A percentile compares a stretch with the other conserved stretches of the same genome.
These are phyloP conservation scores for Xylaria sp. DNA, from an alignment of 2,329 filamentous ascomycete genomes.

Conservation along the genomic window DNA sequence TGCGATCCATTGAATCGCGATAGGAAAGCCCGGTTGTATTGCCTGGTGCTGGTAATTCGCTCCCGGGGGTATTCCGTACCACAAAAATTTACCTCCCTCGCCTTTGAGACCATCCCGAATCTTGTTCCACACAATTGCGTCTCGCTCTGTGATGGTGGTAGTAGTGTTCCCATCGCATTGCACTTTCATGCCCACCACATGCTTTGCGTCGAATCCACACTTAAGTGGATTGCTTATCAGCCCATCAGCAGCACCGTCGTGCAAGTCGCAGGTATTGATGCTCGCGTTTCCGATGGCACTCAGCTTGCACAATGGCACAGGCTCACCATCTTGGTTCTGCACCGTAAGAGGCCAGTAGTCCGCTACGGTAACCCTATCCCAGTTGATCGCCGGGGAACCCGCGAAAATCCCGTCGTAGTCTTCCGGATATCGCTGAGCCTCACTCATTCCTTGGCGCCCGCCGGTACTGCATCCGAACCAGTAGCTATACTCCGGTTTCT, in stretches of 20 bases:
- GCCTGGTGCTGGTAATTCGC: conserved; percentile 14
- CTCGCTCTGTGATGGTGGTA: conserved; percentile 41
- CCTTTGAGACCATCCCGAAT: conserved; percentile 31
- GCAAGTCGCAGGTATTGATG: conserved; percentile 52
- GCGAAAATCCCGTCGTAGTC: conserved; percentile 61
- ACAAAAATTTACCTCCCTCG: conserved; percentile 24
- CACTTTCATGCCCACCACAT: conserved; percentile 44
- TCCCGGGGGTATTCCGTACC: conserved; percentile 28
- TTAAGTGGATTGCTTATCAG: conserved; percentile 52
- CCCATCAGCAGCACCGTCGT: conserved; percentile 54
- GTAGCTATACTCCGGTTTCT: conserved; percentile 53
- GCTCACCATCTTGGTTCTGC: conserved; percentile 40
- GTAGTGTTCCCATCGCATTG: conserved; percentile 34
- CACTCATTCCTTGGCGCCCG: conserved; percentile 58
- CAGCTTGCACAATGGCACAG: conserved; percentile 29
- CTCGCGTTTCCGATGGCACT: conserved; percentile 47
- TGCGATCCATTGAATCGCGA: conserved; percentile 31
- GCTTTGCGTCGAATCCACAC: conserved; percentile 48
- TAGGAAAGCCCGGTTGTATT: conserved; percentile 25
- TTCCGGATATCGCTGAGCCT: conserved; percentile 56
- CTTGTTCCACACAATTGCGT: conserved; percentile 28
- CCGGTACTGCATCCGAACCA: conserved; percentile 61
- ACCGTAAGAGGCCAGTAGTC: conserved; percentile 46
- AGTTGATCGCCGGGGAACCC: conserved; percentile 43
- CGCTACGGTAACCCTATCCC: conserved; percentile 23